Conservation (phyloP, 1,284 basidiomycete genomes). For the Apiotrichum gracile region DNA sequence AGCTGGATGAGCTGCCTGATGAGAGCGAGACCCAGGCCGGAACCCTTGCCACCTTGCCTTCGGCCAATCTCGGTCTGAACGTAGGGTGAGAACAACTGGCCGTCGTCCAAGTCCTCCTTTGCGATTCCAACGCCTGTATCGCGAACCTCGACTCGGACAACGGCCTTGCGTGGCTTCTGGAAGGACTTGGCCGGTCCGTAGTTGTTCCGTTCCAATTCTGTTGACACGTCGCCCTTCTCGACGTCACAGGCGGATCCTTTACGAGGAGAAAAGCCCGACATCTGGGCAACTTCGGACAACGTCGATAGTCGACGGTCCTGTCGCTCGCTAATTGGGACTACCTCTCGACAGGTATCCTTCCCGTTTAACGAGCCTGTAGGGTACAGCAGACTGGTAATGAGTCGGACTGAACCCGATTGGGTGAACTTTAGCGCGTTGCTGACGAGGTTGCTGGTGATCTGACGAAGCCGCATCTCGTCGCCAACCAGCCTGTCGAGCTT, state of each 20-base stretch:
- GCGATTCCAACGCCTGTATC: constrained; percentile 75
- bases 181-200: background rate
- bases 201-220: background rate
- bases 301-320: background rate
- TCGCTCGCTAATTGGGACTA: background rate
- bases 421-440: constrained; percentile 60
- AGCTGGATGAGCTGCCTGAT: constrained; percentile 82
- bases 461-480: constrained; percentile 62
- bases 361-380: background rate
- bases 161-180: constrained; percentile 14
- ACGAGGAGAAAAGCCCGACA: background rate
- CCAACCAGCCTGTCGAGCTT: constrained; percentile 53
- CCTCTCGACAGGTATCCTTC: background rate
- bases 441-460: constrained; percentile 56
- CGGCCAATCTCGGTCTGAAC: constrained; percentile 56
- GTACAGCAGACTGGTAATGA: constrained; percentile 42
- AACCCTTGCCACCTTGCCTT: constrained; percentile 78
- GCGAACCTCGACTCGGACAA: constrained; percentile 71
- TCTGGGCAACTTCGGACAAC: background rate
- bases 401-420: constrained; percentile 52
- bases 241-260: background rate
- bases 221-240: background rate
- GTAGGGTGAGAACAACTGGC: constrained; percentile 44
- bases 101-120: constrained; percentile 61
- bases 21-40: constrained; percentile 76